phyloP scores from a whole-genome alignment of 2,329 filamentous ascomycete species.

The Emergomyces orientalis region DNA sequence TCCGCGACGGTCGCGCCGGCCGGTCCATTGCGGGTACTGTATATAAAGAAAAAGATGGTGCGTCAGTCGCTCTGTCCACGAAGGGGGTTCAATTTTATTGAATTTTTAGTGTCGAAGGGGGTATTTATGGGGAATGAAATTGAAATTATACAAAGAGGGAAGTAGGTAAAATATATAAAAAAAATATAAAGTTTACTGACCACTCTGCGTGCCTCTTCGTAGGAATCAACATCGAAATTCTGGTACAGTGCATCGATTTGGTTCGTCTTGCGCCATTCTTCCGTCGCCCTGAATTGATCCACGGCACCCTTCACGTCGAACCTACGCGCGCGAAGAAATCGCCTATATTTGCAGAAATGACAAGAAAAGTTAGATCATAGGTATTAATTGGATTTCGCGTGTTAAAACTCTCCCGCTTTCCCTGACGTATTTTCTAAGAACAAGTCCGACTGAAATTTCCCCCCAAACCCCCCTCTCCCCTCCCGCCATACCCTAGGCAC shows the following conservation, averaged over 20 bases:
- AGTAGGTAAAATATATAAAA: background rate
- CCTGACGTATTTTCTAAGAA: background rate
- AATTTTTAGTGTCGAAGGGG: background rate
- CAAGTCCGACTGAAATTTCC: too few species aligned
- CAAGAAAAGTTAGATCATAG: background rate
- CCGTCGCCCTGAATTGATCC: slow-evolving; percentile 76
- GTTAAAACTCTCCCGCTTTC: background rate
- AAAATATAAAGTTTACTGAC: slow-evolving; percentile 39
- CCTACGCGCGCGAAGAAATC: slow-evolving; percentile 75
- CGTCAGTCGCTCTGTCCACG: background rate
- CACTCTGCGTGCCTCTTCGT: slow-evolving; percentile 64
- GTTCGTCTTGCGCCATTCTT: slow-evolving; percentile 76
- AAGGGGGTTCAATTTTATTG: background rate
- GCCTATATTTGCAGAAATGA: slow-evolving; percentile 41
- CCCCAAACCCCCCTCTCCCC: too few species aligned
- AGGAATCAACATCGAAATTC: slow-evolving; percentile 76
- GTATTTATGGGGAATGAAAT: background rate
- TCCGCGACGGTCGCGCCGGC: slow-evolving; percentile 77
- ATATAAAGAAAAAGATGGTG: background rate
- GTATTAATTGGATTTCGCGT: background rate
- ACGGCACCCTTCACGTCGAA: slow-evolving; percentile 71
- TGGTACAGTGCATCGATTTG: slow-evolving; percentile 70
- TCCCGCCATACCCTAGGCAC: background rate
- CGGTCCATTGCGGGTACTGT: slow-evolving; percentile 91
- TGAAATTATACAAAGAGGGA: background rate